Evolutionary conservation across 768 basidiomycete species (phyloP).

Genomic region (Rhodotorula graminis): DNA sequence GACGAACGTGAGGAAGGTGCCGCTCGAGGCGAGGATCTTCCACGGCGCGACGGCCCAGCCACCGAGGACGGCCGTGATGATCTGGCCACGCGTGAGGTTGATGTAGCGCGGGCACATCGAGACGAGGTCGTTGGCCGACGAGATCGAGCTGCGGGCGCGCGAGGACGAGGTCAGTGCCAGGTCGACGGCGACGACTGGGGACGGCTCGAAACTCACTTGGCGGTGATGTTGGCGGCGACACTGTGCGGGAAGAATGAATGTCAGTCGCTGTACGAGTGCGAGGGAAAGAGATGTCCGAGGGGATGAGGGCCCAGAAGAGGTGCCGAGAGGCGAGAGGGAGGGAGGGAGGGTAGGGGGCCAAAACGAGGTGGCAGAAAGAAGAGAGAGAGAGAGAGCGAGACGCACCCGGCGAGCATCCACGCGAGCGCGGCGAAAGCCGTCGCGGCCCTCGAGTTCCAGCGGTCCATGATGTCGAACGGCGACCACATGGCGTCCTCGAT

Average conservation of each 20-base stretch:
- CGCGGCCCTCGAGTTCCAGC: constrained; percentile 71
- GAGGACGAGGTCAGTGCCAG: no score
- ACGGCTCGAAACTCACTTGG: constrained; percentile 52
- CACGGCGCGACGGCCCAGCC: constrained; percentile 56
- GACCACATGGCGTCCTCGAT: constrained; percentile 23
- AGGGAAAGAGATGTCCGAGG: not conserved
- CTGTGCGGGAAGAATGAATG: not conserved
- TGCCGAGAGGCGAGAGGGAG: no score
- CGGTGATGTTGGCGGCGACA: constrained; percentile 42
- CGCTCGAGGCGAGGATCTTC: constrained; percentile 56
- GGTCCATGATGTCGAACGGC: constrained; percentile 28
- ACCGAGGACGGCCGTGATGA: constrained; percentile 62
- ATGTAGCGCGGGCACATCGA: constrained; percentile 69
- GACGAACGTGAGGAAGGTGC: constrained; percentile 37
- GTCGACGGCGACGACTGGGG: no score
- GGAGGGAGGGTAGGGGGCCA: no score
- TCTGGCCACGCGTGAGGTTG: constrained; percentile 67
- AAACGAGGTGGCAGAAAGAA: no score
- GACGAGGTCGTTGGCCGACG: constrained; percentile 78
- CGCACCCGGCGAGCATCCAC: constrained; percentile 23
- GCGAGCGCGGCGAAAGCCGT: constrained; percentile 50
- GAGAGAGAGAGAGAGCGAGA: no score
- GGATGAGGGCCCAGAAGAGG: no score
- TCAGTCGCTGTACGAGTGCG: not conserved
- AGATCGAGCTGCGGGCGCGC: constrained; percentile 48